Conservation (phyloP, 192 early-diverging fungal genomes). For the Polychytrium aggregatum region DNA sequence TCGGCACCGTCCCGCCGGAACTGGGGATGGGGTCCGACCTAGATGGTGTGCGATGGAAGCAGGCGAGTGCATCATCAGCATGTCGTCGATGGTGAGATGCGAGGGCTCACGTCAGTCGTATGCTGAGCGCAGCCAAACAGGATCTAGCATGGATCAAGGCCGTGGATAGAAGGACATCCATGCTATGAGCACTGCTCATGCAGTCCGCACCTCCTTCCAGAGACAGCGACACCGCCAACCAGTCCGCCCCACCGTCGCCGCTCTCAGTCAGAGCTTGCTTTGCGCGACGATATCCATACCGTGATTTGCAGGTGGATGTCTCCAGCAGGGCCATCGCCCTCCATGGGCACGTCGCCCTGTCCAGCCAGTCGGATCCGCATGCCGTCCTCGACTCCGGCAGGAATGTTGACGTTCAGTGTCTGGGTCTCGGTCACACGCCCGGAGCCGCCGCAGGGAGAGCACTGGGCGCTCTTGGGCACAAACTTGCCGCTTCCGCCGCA, state of each 20-base stretch:
- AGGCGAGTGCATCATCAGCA: slow-evolving; percentile 15
- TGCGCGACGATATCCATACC: no score
- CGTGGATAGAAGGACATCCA: no score
- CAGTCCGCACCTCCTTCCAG: no score
- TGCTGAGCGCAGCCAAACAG: no score
- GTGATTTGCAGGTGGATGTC: slow-evolving; percentile 78
- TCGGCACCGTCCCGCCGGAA: slow-evolving; percentile 80
- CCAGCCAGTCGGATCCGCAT: slow-evolving; percentile 65
- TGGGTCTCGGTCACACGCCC: slow-evolving; percentile 69
- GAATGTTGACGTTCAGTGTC: slow-evolving; percentile 64
- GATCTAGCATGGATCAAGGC: no score
- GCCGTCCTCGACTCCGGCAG: slow-evolving; percentile 71
- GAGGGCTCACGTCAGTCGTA: no score
- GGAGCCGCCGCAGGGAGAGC: slow-evolving; percentile 66
- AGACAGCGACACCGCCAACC: no score
- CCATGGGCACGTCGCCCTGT: slow-evolving; percentile 73
- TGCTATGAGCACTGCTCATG: no score
- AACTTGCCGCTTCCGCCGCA: slow-evolving; percentile 75
- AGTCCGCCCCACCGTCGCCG: no score
- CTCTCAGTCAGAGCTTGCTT: no score
- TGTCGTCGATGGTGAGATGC: no score
- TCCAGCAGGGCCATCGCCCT: slow-evolving; percentile 60
- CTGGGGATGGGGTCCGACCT: slow-evolving; percentile 32
- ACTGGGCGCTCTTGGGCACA: slow-evolving; percentile 55
- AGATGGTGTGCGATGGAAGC: slow-evolving; percentile 12